Evolutionary conservation across 2,329 filamentous ascomycete genomes (phyloP), one percentile per base, ranked within the genome.

Genomic region (Thermochaetoides dissita): DNA sequence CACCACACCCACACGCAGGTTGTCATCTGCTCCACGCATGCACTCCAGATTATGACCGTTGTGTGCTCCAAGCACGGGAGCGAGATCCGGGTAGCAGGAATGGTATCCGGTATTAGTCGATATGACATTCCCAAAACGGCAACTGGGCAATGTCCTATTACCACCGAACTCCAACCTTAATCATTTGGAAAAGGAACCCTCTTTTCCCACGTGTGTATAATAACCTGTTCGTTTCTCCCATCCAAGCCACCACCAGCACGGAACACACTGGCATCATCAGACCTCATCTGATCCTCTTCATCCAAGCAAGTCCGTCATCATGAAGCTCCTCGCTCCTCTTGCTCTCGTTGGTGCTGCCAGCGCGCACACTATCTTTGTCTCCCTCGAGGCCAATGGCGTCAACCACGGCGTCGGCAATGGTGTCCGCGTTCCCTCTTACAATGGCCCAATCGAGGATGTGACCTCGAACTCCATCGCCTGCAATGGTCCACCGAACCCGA

Each of bases 401-500:
- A 52, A 52, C 45, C 46, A 52, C n/a, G 51, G 51, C 39, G 12
- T 43, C 3, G 51, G 51, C 10, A 35, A 48, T 12, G 51, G 51
- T 24, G 50, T 53, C 28, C 49, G 51, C 28, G 39, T 53, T 3
- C 51, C 51, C 10, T 47, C 45, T 3, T 53, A 52, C 49, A 53
- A 53, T 42, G 51, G 51, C n/a, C 51, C 50, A 8, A 50, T 53
- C 30, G 42, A 50, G 41, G 45, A 53, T 36, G 51, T 52, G 12
- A 45, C 44, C 12, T 53, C 51, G 34, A 45, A 46, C 44, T 52
- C 50, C 32, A 43, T 53, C 7, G 51, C 51, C 40, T 53, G 51
- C 51, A 53, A 53, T 44, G 51, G 51, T 30, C 10, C 38, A 8
- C 51, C 51, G 43, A 53, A 53, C 49, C 49, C 50, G 2, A 50